Evolutionary conservation across 148 eudicot species (phyloP).

Genomic region (Talinum fruticosum): DNA sequence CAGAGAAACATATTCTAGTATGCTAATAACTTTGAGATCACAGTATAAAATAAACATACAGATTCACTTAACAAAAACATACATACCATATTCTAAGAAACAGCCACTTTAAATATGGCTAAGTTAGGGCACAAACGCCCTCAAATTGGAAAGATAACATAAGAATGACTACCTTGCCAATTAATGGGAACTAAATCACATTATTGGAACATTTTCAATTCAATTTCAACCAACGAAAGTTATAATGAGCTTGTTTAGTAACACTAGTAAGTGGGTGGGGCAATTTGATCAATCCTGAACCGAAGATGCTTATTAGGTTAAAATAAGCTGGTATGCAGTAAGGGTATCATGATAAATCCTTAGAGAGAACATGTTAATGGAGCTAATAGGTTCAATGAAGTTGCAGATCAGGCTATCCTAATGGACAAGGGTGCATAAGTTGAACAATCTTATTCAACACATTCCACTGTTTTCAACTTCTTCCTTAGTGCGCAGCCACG

Average conservation of each 20-base stretch:
- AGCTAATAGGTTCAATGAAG: neutral
- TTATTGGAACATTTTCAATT: too few species aligned
- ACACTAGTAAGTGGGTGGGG: too few species aligned
- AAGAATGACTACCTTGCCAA: too few species aligned
- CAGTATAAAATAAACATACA: neutral
- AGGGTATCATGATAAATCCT: neutral
- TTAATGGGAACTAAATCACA: too few species aligned
- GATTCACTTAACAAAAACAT: neutral
- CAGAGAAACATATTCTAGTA: constrained; percentile 35
- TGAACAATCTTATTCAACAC: neutral
- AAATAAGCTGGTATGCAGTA: neutral
- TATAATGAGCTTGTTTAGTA: too few species aligned
- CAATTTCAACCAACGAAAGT: too few species aligned
- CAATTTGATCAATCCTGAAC: too few species aligned
- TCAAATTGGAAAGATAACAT: too few species aligned
- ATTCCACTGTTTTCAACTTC: neutral
- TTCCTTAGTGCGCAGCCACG: neutral
- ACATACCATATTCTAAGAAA: neutral
- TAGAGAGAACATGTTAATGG: neutral
- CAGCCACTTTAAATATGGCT: neutral
- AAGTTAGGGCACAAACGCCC: neutral
- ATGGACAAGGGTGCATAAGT: neutral
- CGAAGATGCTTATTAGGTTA: neutral
- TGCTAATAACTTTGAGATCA: neutral
- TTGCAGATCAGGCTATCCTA: neutral